Conservation (phyloP, 139 green algal genomes). For the Volvox reticuliferus region DNA sequence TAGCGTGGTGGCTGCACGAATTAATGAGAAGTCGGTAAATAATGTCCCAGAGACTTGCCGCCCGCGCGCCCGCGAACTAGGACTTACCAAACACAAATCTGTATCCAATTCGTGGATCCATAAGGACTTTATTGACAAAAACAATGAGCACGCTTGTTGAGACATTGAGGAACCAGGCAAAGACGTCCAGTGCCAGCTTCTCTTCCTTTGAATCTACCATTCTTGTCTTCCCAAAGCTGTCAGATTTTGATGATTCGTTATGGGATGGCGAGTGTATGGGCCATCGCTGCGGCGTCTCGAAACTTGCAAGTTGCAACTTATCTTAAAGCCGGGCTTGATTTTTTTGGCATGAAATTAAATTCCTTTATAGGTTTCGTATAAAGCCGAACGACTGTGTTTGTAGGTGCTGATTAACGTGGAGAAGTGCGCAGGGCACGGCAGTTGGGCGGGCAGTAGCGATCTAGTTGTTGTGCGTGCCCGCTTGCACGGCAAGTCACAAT, state of each 20-base stretch:
- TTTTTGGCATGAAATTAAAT: too few species aligned
- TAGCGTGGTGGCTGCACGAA: slow-evolving; percentile 68
- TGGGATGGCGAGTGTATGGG: neutral
- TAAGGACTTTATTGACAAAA: slow-evolving; percentile 79
- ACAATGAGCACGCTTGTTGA: slow-evolving; percentile 68
- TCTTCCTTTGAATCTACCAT: slow-evolving; percentile 5
- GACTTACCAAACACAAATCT: slow-evolving; percentile 73
- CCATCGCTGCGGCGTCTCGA: neutral
- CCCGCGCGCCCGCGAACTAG: too few species aligned
- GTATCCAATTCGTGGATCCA: slow-evolving; percentile 69
- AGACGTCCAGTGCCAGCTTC: slow-evolving; percentile 37
- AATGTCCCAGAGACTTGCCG: too few species aligned
- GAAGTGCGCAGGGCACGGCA: too few species aligned
- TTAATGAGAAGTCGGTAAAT: neutral
- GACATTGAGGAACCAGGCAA: slow-evolving; percentile 42
- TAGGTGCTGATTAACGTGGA: too few species aligned
- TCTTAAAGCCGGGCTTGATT: too few species aligned
- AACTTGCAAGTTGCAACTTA: too few species aligned
- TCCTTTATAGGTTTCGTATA: too few species aligned
- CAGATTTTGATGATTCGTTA: neutral
- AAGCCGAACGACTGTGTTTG: too few species aligned
- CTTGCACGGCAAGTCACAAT: too few species aligned
- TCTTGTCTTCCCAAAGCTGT: neutral
- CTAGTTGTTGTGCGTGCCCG: too few species aligned
- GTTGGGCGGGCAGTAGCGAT: too few species aligned